Conservation (phyloP, 164 flowering plant genomes). For the Sedum album region DNA sequence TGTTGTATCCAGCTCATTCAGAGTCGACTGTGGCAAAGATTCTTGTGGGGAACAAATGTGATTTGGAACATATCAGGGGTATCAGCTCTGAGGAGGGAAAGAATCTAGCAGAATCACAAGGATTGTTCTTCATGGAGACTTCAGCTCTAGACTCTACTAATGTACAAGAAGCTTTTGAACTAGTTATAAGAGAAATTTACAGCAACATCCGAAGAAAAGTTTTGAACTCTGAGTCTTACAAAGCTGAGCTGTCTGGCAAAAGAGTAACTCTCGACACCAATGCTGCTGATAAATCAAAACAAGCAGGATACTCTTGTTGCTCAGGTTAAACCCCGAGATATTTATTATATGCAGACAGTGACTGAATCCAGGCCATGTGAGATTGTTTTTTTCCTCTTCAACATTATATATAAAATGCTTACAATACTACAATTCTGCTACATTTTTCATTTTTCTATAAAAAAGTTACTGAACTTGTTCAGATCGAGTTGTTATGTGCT, state of each 20-base stretch:
- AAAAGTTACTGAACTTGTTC: too few relatives aligned
- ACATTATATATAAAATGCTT: too few relatives aligned
- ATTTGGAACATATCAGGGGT: background rate
- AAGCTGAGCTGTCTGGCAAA: background rate
- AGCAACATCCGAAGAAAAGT: background rate
- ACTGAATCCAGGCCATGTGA: background rate
- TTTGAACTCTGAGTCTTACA: background rate
- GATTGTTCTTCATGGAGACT: background rate
- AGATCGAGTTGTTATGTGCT: too few relatives aligned
- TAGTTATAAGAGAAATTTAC: background rate
- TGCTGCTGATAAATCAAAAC: background rate
- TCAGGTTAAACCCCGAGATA: background rate
- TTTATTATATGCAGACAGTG: background rate
- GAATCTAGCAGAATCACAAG: background rate
- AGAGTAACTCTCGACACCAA: background rate
- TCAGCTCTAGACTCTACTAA: background rate
- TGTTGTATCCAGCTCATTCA: background rate
- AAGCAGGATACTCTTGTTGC: background rate
- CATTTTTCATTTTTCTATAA: too few relatives aligned
- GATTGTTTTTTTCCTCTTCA: background rate
- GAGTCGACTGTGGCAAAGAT: background rate
- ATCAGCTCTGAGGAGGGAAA: background rate
- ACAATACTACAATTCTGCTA: too few relatives aligned
- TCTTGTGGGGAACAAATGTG: background rate
- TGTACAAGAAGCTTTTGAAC: background rate